Conservation (phyloP, 2,329 filamentous ascomycete species). For the Amauroascus niger region DNA sequence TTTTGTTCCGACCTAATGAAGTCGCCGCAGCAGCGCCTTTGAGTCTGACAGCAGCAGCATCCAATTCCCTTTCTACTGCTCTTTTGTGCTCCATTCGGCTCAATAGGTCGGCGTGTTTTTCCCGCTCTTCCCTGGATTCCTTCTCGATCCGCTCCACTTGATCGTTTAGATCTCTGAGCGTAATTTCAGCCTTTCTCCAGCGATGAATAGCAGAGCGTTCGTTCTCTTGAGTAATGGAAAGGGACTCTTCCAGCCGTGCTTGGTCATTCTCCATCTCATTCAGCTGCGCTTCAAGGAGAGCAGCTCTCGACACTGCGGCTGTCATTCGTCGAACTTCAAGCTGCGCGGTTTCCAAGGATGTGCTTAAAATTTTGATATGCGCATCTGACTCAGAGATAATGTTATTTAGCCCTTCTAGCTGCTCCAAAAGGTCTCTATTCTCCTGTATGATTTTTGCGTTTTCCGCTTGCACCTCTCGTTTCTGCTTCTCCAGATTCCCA, state of each 20-base stretch:
- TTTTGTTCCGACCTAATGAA: slow-evolving; percentile 50
- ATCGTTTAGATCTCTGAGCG: slow-evolving; percentile 67
- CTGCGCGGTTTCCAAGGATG: slow-evolving; percentile 66
- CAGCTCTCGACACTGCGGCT: slow-evolving; percentile 61
- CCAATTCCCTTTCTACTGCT: slow-evolving; percentile 70
- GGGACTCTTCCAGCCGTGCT: slow-evolving; percentile 55
- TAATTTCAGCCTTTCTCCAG: slow-evolving; percentile 77
- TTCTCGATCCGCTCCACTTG: slow-evolving; percentile 82
- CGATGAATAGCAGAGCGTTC: slow-evolving; percentile 68
- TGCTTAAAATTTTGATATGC: slow-evolving; percentile 66
- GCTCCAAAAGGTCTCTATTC: slow-evolving; percentile 69
- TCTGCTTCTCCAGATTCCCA: slow-evolving; percentile 63
- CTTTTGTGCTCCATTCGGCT: slow-evolving; percentile 75
- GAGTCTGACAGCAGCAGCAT: slow-evolving; percentile 65
- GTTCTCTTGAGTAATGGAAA: slow-evolving; percentile 61
- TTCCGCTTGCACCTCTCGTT: slow-evolving; percentile 60
- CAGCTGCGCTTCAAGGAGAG: slow-evolving; percentile 71
- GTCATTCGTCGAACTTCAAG: slow-evolving; percentile 66
- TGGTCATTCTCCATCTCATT: slow-evolving; percentile 73
- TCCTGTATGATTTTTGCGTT: slow-evolving; percentile 74
- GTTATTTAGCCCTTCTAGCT: slow-evolving; percentile 74
- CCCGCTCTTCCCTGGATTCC: slow-evolving; percentile 68
- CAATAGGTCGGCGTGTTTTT: slow-evolving; percentile 72
- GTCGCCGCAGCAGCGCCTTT: slow-evolving; percentile 69
- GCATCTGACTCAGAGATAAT: slow-evolving; percentile 70